phyloP scores from a whole-genome alignment of 2,329 filamentous ascomycete species.

The Fusarium kyushuense region DNA sequence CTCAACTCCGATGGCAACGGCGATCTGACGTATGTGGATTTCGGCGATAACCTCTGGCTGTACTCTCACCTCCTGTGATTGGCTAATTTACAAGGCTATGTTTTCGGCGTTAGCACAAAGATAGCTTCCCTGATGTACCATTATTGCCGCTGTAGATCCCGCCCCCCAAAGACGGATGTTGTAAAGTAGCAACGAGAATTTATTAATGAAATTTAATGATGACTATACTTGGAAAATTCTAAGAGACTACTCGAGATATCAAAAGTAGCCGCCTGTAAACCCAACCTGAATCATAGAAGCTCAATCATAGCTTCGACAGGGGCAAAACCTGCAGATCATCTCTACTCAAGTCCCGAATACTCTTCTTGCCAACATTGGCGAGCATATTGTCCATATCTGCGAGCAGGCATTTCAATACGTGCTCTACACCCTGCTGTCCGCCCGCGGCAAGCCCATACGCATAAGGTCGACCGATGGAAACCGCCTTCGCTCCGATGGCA shows the following conservation, averaged over 20 bases:
- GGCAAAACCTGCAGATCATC: slow-evolving; percentile 38
- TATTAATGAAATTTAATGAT: neutral
- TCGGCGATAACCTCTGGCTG: slow-evolving; percentile 20
- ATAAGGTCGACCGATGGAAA: slow-evolving; percentile 59
- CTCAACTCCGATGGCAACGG: neutral
- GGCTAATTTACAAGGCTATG: neutral
- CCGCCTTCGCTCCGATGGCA: slow-evolving; percentile 56
- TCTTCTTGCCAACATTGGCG: slow-evolving; percentile 64
- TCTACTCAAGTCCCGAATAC: slow-evolving; percentile 43
- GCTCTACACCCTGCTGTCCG: slow-evolving; percentile 65
- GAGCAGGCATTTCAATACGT: slow-evolving; percentile 58
- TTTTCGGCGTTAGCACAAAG: slow-evolving; percentile 20
- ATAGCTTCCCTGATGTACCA: neutral
- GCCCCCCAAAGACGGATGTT: neutral
- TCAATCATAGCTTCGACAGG: slow-evolving; percentile 8
- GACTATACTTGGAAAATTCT: neutral
- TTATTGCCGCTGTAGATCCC: too few species aligned
- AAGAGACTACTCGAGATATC: neutral
- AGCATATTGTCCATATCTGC: slow-evolving; percentile 65
- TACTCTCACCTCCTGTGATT: neutral
- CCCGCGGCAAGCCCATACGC: slow-evolving; percentile 54
- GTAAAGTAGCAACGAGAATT: neutral
- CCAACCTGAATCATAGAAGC: neutral
- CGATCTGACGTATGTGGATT: slow-evolving; percentile 13
- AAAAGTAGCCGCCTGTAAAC: neutral